These are phyloP conservation scores for Vaccinium darrowii DNA, from an alignment of 148 eudicot species.

Conservation along the genomic window DNA sequence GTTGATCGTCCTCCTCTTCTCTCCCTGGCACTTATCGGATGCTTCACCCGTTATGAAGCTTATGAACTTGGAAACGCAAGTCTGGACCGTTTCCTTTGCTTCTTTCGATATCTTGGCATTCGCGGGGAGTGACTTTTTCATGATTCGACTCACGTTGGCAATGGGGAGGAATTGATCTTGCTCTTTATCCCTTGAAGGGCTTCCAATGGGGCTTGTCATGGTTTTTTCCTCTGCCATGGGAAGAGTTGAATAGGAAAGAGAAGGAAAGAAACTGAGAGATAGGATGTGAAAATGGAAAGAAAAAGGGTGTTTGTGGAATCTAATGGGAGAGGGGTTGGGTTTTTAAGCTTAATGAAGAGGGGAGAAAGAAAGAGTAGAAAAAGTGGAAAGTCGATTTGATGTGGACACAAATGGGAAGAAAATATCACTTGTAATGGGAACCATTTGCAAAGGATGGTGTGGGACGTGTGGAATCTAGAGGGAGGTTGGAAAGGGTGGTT, in stretches of 20 bases:
- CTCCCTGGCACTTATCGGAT: neutral
- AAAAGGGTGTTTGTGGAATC: neutral
- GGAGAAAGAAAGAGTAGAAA: neutral
- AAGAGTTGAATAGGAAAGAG: neutral
- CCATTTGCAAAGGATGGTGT: neutral
- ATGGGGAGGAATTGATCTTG: neutral
- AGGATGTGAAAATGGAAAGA: neutral
- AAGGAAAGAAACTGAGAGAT: neutral
- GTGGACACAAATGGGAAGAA: neutral
- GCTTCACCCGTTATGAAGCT: neutral
- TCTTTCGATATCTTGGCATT: neutral
- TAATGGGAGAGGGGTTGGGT: neutral
- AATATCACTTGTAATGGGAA: neutral
- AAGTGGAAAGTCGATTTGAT: slow-evolving; percentile 22
- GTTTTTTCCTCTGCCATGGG: slow-evolving; percentile 22
- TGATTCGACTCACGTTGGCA: neutral
- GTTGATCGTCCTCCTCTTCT: slow-evolving; percentile 5
- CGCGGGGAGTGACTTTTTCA: neutral
- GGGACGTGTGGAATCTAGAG: slow-evolving; percentile 9
- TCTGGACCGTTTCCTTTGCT: neutral
- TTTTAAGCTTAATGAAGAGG: neutral
- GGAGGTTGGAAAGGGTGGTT: neutral
- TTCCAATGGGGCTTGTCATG: neutral
- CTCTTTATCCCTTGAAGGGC: slow-evolving; percentile 4
- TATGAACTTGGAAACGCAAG: neutral